A percentile compares a stretch with the other conserved stretches of the same genome.
phyloP scores from a whole-genome alignment of 164 flowering plant species.

The Tetracentron sinense region DNA sequence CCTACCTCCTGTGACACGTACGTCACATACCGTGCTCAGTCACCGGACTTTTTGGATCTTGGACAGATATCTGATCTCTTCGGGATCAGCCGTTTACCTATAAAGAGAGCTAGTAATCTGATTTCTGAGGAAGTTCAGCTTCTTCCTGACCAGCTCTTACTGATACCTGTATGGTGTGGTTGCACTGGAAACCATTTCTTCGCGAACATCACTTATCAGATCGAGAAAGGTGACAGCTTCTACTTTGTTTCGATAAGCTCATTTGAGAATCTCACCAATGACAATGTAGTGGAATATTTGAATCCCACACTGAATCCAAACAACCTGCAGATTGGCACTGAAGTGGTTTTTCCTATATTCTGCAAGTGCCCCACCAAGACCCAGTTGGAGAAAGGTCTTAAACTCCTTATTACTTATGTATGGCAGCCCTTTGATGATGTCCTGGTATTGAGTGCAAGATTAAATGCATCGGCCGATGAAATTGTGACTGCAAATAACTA shows the following conservation, averaged over 20 bases:
- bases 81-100: conserved; percentile 31
- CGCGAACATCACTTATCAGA: conserved; percentile 48
- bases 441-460: conserved; percentile 17
- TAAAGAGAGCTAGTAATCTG: conserved; percentile 41
- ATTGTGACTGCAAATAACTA: conserved; percentile 24
- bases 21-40: conserved; percentile 40
- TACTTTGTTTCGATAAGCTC: conserved; percentile 35
- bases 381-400: conserved; percentile 24
- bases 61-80: conserved; percentile 50
- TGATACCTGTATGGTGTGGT: conserved; percentile 54
- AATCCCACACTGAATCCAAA: conserved; percentile 43
- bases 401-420: conserved; percentile 47
- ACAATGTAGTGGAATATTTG: conserved; percentile 36
- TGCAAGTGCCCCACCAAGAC: conserved; percentile 54
- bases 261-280: conserved; percentile 55
- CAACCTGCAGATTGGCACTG: conserved; percentile 31
- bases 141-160: conserved; percentile 43
- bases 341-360: conserved; percentile 50
- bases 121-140: conserved; percentile 33
- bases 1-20: conserved; percentile 41
- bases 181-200: conserved; percentile 43
- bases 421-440: conserved; percentile 41
- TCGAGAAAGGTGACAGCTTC: conserved; percentile 47
- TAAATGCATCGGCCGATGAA: conserved; percentile 25
- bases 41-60: conserved; percentile 33